Base-by-base conservation (phyloP, 192 early-diverging fungal species). In the Coemansia sp. region DNA sequence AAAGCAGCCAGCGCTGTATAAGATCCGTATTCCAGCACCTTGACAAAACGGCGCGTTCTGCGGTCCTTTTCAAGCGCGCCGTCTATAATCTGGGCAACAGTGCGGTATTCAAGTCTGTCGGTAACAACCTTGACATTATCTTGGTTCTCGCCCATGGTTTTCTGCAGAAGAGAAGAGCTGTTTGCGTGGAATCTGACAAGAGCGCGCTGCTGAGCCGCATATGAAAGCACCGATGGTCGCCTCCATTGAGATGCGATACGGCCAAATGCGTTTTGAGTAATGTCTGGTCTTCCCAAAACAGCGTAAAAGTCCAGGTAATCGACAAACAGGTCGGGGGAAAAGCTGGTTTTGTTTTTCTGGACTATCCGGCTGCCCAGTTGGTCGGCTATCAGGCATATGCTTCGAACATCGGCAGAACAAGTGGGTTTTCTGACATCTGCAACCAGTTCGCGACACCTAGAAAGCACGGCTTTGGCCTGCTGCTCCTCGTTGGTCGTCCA, bases 261-360 rank as follows among this genome's bases (percentile, higher is more conserved):
- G n/a, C 17, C 28, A 20, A 69, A 60, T 4, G 68, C 71, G n/a
- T 33, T 60, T 14, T 82, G 79, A 0, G 70, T 66, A 10, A 82
- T 56, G 48, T 82, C 79, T 4, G 79, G 79, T 2, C 79, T 70
- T 0, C 64, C 79, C 57, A 82, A 51, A 16, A 25, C 49, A 0
- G 79, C 79, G 49, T 82, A 82, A 36, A 82, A 58, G 17, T 82
- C 64, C 2, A 76, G 28, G 58, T 82, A 82, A 1, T 45, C 20
- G 1, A 57, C 30, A 28, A 75, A 56, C 14, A 68, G 28, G 1
- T 8, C 38, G 1, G 38, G n/a, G 0, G 63, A 40, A 3, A 69
- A 1, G 3, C 32, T 36, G 7, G 52, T 49, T 7, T 17, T 11
- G 51, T 52, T 54, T 20, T 31, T 30, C 50, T 16, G 40, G 31